Evolutionary conservation across 2,329 filamentous ascomycete species (phyloP), one percentile per base, ranked within the genome.

Genomic region (Penicillium sclerotigenum): DNA sequence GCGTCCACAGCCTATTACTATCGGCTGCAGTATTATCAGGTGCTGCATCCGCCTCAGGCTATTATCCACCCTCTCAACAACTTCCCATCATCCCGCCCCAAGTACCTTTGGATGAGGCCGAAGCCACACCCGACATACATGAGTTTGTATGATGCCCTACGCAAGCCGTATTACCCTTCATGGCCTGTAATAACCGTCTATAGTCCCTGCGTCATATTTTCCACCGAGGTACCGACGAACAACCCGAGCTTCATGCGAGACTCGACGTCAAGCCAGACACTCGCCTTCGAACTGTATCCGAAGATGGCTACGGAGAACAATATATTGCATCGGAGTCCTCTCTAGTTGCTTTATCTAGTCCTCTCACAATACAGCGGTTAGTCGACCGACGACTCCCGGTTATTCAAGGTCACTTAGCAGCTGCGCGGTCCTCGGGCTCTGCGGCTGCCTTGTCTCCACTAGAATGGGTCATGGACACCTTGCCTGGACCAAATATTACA

Each of bases 201-300:
- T 58, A 75, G 74, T 67, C 68, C 7, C 83, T 99, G 54, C 87
- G 91, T 66, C 93, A 99, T 75, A 87, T 97, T 68, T 94, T 90
- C 75, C 92, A 97, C 72, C 92, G 96, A 76, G 93, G 93, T 56
- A 89, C 90, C 38, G 83, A 93, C 72, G 78, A 83, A 64, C 84
- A 96, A 64, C 92, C 92, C 3, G 75, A 81, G 5, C 83, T 97
- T 16, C 90, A 97, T 73, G 83, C 87, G 56, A 87, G 85, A 65
- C 80, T 88, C 59, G 91, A 97, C 72, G 79, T 97, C 31, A 76
- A 82, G 20, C 75, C 81, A 10, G 78, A 85, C 42, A 81, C 86
- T 16, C 75, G 80, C 33, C 76, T 93, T 47, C 65, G 65, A 64
- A 59, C 66, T 29, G 53, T 71, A 42, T 73, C 71, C 60, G 73